Base-by-base conservation (phyloP, 2,329 filamentous ascomycete species). In the Phoma sp. region DNA sequence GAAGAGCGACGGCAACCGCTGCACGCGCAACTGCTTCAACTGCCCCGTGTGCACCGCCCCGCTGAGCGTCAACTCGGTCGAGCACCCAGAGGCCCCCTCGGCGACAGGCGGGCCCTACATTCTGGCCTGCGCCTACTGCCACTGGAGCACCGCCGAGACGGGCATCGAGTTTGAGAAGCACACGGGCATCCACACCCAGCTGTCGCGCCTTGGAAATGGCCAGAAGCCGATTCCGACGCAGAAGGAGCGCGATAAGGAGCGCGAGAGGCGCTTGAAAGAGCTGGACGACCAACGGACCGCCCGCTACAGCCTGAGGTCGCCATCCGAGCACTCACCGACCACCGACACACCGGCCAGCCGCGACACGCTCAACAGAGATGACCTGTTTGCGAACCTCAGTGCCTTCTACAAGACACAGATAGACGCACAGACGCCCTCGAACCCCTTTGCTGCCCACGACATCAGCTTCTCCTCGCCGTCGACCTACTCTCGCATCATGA, bases 21-120 rank as follows among this genome's bases (percentile, higher is more conserved):
- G 95, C 73, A 93, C 92, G 15, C 84, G 95, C 62, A 97, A 93
- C 72, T 99, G 95, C 76, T 98, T 95, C 79, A 91, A 96, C 72
- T 99, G 95, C 66, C 95, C 95, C 0, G 81, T 93, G 60, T 99
- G 95, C 74, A 87, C 91, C 23, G 87, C 92, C 0, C 90, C 92
- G 11, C 83, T 98, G 33, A 83, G 87, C 17, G 87, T 95, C 46
- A 90, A 87, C 47, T 86, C 87, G 17, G 77, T 93, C 56, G 89
- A 92, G 82, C 74, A 60, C 23, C 66, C 71, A 10, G 61, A 62
- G 4, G 53, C 53, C 1, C 59, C 65, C 3, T 64, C 65, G 7
- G 61, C 57, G n/a, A 59, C 61, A 4, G 67, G 77, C 45, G 83
- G 84, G 1, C 87, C 90, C 0, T 97, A 88, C 76, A 87, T 93